Evolutionary conservation across 495 filamentous ascomycete species (phyloP).

Genomic region (Filosporella fistucella): DNA sequence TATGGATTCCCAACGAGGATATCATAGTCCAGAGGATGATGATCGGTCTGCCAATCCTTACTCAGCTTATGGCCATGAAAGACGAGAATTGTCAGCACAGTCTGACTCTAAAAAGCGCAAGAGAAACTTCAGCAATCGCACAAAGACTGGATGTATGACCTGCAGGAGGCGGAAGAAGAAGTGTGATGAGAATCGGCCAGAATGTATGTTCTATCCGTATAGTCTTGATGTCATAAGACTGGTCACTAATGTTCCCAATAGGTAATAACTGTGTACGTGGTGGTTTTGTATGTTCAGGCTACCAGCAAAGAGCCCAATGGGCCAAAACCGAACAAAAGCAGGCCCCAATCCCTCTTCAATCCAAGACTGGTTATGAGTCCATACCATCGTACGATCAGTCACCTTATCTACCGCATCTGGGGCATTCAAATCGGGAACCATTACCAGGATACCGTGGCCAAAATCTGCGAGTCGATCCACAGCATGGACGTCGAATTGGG

Average conservation of each 20-base stretch:
- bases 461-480: constrained; percentile 49
- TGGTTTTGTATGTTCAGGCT: constrained; percentile 92
- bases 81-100: constrained; percentile 49
- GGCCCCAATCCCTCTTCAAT: constrained; percentile 74
- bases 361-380: constrained; percentile 69
- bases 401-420: constrained; percentile 27
- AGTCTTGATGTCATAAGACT: not conserved
- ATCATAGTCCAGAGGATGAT: constrained; percentile 45
- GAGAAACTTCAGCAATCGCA: constrained; percentile 90
- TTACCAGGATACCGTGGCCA: constrained; percentile 48
- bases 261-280: constrained; percentile 91
- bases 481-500: constrained; percentile 37
- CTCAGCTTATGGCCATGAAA: constrained; percentile 37
- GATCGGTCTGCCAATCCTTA: constrained; percentile 34
- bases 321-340: constrained; percentile 56
- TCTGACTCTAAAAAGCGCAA: constrained; percentile 76
- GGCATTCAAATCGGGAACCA: constrained; percentile 39
- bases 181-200: constrained; percentile 91
- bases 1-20: constrained; percentile 31
- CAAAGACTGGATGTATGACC: constrained; percentile 96
- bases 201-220: constrained; percentile 59
- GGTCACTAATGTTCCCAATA: constrained; percentile 30
- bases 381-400: constrained; percentile 44
- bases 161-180: constrained; percentile 97
- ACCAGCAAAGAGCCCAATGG: constrained; percentile 71